Base-by-base conservation (phyloP, 257 asterid species). In the Orobanche coerulescens region DNA sequence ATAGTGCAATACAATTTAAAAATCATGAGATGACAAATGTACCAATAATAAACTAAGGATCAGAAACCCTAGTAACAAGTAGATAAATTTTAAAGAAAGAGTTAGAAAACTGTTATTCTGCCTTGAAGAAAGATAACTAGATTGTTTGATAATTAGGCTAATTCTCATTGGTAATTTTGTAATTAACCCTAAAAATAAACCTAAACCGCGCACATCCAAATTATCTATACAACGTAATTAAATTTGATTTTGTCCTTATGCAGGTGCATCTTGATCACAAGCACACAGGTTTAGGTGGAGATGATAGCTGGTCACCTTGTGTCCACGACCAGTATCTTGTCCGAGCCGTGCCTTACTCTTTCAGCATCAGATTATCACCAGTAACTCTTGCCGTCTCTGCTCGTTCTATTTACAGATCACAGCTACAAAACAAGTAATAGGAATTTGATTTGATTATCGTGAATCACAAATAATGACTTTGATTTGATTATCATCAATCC, bases 251-350 rank as follows among this genome's bases (percentile, higher is more conserved):
- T 25, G 43, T 64, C 37, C 2, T 61, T 61, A 10, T 72, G 37
- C 58, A 92, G 98, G 98, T 92, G 80, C 98, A 92, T 77, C 94
- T 92, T 3, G 98, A 92, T 77, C 96, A 92, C 79, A 81, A 77
- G 73, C 94, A 82, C 79, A 92, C 88, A 95, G 97, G 98, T 2
- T 28, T 92, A 51, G 98, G 97, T 0, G 97, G 98, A 57, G 98
- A 92, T 28, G 98, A 92, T 75, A 92, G 98, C 81, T 92, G 98
- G 98, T 76, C 95, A 4, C 97, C 98, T 23, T 65, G 86, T 48
- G 95, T 92, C 42, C 97, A 88, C 22, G 94, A 86, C 10, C 65
- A 75, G 16, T 92, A 86, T 60, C 89, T 86, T n/a, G 79, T 88
- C 59, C 97, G 88, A 28, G 69, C 95, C 2, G 78, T 77, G 58